Conservation (phyloP, 2,329 filamentous ascomycete species). For the Alternaria novae-zelandiae region DNA sequence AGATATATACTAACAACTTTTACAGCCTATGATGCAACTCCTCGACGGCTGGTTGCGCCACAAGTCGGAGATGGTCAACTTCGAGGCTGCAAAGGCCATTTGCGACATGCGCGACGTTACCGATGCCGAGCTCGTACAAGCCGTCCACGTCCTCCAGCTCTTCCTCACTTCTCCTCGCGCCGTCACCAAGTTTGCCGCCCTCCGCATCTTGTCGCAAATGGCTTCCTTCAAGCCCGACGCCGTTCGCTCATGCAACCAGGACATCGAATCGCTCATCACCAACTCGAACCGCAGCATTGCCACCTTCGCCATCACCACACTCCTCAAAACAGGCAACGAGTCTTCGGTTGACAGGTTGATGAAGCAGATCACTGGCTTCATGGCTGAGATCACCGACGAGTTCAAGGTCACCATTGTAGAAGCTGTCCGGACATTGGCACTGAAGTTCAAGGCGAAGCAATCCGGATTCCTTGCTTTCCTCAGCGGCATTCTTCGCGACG, state of each 20-base stretch:
- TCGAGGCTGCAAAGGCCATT: conserved; percentile 97
- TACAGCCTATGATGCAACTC: conserved; percentile 87
- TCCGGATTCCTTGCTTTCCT: conserved; percentile 97
- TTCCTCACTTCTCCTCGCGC: conserved; percentile 95
- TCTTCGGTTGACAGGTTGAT: conserved; percentile 95
- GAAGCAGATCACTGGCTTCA: conserved; percentile 98
- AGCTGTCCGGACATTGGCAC: conserved; percentile 91
- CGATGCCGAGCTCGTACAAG: conserved; percentile 88
- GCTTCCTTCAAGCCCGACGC: conserved; percentile 94
- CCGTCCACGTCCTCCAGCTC: conserved; percentile 92
- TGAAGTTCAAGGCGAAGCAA: conserved; percentile 98
- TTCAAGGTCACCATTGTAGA: conserved; percentile 99
- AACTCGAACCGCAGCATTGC: conserved; percentile 97
- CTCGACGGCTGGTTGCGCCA: conserved; percentile 96
- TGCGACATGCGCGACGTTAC: conserved; percentile 93
- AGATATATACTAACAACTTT: conserved; percentile 13
- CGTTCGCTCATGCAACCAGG: conserved; percentile 92
- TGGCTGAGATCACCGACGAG: conserved; percentile 98
- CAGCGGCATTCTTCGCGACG: conserved; percentile 93
- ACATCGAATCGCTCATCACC: conserved; percentile 95
- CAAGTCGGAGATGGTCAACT: conserved; percentile 94
- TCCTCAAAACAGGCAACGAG: conserved; percentile 98
- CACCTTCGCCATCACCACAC: conserved; percentile 96
- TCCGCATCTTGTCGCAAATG: conserved; percentile 94
- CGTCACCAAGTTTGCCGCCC: conserved; percentile 96